Evolutionary conservation across 768 basidiomycete species (phyloP), one percentile per base, ranked within the genome.

Genomic region (Tubosaeta brunneosetosa): DNA sequence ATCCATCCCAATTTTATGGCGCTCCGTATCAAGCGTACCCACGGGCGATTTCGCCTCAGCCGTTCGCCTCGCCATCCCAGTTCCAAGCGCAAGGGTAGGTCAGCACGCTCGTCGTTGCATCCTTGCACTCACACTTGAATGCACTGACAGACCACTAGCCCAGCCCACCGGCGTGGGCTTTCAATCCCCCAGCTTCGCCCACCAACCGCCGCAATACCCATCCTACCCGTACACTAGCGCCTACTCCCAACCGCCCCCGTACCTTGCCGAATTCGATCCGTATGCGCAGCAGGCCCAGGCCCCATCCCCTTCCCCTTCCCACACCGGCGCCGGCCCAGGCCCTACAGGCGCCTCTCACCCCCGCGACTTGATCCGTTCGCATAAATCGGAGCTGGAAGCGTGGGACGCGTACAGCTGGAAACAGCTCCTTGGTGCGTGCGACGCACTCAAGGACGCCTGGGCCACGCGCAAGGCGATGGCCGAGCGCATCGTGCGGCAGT

Each of bases 381-480:
- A 89, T 66, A 90, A 89, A 57, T 62, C 72, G 0, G 81, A 83
- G 64, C 73, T 91, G 26, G 89, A 89, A 57, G 71, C 77, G 7
- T 90, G 88, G 88, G 84, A 89, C 58, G 34, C 68, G 7, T 80
- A 78, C 51, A 70, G 84, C 12, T 90, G 88, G 88, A 88, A 84
- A 66, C 85, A 87, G 69, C 73, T 84, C 34, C 65, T 88, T 27
- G 69, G 68, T 52, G 61, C 78, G 0, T 86, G 89, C 53, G 85
- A 90, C 49, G 71, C 72, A 11, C 75, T 91, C 58, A 85, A 83
- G 68, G 67, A 70, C 22, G 77, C 84, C 1, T 91, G 89, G 89
- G 79, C 78, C 42, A 57, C 47, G 29, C 74, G 84, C 51, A 85
- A 81, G 64, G 72, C 69, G 45, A 83, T 86, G 56, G 67, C 86